phyloP scores from a whole-genome alignment of 2,329 filamentous ascomycete species.

The Colletotrichum tropicale region DNA sequence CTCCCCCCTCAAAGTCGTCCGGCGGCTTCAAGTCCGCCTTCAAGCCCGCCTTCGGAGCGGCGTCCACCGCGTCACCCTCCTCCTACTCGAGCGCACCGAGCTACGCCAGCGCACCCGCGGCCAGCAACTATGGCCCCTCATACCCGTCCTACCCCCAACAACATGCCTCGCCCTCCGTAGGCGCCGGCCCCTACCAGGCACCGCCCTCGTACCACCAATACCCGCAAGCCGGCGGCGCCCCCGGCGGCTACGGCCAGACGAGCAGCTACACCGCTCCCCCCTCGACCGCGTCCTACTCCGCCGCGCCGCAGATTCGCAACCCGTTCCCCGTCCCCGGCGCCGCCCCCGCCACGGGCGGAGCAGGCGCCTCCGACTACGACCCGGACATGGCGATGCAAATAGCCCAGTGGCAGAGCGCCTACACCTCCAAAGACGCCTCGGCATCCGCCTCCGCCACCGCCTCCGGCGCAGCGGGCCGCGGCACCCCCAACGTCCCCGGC shows the following conservation, averaged over 20 bases:
- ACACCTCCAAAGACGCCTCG: constrained; percentile 40
- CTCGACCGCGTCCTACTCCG: constrained; percentile 43
- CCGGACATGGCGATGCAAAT: constrained; percentile 90
- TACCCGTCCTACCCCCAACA: constrained; percentile 43
- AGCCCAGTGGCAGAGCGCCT: constrained; percentile 93
- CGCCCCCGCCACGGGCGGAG: constrained; percentile 21
- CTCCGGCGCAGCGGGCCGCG: constrained; percentile 27
- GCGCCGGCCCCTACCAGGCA: constrained; percentile 20
- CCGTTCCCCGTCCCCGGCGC: constrained; percentile 73
- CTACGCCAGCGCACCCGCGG: constrained; percentile 38
- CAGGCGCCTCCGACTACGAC: constrained; percentile 58
- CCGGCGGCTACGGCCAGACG: constrained; percentile 24
- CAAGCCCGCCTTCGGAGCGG: constrained; percentile 31
- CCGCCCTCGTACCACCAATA: constrained; percentile 29
- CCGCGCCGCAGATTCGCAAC: constrained; percentile 76
- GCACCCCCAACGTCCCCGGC: constrained; percentile 31
- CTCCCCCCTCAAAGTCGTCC: constrained; percentile 62
- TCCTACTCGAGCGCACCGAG: constrained; percentile 41
- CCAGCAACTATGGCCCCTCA: constrained; percentile 47
- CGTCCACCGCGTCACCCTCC: constrained; percentile 32
- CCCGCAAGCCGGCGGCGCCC: constrained; percentile 30
- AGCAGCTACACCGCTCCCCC: constrained; percentile 35
- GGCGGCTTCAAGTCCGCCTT: constrained; percentile 57
- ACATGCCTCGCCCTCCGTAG: constrained; percentile 25
- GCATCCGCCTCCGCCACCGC: neutral